A percentile compares a stretch with the other conserved stretches of the same genome.
phyloP scores from a whole-genome alignment of 179 eudicot species.

The Amaranthus tricolor region DNA sequence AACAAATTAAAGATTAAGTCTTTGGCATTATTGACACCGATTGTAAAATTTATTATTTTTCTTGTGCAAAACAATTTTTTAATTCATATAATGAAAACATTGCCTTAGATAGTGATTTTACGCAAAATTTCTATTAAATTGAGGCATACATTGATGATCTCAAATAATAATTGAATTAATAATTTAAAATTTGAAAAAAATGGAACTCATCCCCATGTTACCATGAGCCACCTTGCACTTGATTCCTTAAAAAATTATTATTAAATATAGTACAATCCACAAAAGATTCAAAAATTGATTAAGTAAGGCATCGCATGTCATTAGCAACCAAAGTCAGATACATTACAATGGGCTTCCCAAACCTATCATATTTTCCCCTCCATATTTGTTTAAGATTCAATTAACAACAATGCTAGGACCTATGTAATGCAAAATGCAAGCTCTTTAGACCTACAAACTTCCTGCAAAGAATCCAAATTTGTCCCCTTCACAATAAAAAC shows the following conservation, averaged over 20 bases:
- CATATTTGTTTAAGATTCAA: not conserved
- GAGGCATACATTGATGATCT: not conserved
- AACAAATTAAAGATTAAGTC: too few relatives aligned
- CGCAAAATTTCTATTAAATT: not conserved
- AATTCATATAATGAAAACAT: not conserved
- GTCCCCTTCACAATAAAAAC: not conserved
- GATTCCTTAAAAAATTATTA: not conserved
- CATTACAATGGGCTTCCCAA: not conserved
- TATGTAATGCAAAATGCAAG: not conserved
- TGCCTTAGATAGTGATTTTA: not conserved
- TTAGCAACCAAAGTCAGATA: too few relatives aligned
- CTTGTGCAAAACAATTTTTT: not conserved
- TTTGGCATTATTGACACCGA: too few relatives aligned
- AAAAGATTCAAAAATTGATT: not conserved
- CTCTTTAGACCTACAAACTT: not conserved
- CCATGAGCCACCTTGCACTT: not conserved
- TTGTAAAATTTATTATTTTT: not conserved
- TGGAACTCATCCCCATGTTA: not conserved
- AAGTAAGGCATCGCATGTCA: not conserved
- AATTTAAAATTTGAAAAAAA: not conserved
- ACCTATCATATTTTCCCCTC: not conserved
- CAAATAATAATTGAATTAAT: not conserved
- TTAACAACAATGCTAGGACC: not conserved
- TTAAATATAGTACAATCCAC: not conserved
- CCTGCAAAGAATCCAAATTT: not conserved